Conservation (phyloP, 2,329 filamentous ascomycete species). For the Sclerotinia subarctica region DNA sequence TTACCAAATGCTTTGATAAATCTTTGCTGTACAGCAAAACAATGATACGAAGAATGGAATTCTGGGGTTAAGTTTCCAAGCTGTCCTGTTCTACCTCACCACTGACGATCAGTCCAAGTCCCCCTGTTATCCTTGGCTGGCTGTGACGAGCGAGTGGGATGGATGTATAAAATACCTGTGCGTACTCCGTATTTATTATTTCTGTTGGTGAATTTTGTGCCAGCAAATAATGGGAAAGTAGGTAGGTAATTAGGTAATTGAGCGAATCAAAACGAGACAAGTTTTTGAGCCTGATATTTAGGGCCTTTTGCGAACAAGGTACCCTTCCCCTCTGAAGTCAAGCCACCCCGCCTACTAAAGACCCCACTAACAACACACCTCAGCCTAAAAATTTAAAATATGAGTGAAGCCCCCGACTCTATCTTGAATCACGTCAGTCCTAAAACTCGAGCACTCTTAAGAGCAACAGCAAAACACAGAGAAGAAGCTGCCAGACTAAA, state of each 20-base stretch:
- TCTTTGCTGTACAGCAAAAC: neutral
- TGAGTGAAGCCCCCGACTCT: slow-evolving; percentile 36
- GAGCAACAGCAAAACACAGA: slow-evolving; percentile 38
- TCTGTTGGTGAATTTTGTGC: neutral
- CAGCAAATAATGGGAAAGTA: neutral
- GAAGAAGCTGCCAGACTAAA: slow-evolving; percentile 37
- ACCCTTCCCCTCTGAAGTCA: slow-evolving; percentile 5
- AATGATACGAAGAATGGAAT: slow-evolving; percentile 8
- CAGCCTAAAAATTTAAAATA: slow-evolving; percentile 25
- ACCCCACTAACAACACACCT: slow-evolving; percentile 25
- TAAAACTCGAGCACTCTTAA: slow-evolving; percentile 47
- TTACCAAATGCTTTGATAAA: neutral
- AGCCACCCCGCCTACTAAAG: slow-evolving; percentile 20
- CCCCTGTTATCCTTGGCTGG: slow-evolving; percentile 8
- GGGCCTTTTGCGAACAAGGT: neutral
- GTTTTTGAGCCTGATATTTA: neutral
- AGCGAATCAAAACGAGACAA: neutral
- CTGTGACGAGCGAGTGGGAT: neutral
- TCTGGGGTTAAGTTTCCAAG: slow-evolving; percentile 22
- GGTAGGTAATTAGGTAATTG: neutral
- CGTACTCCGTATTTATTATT: neutral
- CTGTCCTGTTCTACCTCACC: slow-evolving; percentile 23
- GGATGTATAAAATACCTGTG: neutral
- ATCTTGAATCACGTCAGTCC: slow-evolving; percentile 47
- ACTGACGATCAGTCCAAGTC: slow-evolving; percentile 5